These are phyloP conservation scores for Acrodontium crateriforme DNA, from an alignment of 2,329 filamentous ascomycete genomes.

Conservation along the genomic window DNA sequence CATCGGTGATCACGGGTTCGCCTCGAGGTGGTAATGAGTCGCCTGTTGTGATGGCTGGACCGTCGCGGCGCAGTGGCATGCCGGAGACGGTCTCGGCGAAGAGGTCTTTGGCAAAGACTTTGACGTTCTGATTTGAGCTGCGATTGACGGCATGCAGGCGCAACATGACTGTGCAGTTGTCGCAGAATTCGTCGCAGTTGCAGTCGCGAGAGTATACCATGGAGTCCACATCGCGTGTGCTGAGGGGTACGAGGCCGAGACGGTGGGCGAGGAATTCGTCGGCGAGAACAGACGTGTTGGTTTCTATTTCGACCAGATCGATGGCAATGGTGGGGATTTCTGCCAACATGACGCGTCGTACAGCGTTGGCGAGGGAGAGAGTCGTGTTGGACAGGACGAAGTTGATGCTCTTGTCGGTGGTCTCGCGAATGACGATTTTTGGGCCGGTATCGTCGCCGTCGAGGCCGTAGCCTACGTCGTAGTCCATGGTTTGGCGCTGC, in stretches of 20 bases:
- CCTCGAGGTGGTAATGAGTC: constrained; percentile 40
- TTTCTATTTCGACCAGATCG: constrained; percentile 83
- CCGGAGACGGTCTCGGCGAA: constrained; percentile 45
- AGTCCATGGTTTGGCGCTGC: too few relatives aligned
- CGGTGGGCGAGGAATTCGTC: constrained; percentile 94
- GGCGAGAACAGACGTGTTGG: constrained; percentile 87
- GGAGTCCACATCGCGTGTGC: constrained; percentile 66
- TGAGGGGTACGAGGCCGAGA: constrained; percentile 77
- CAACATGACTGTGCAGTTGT: constrained; percentile 76
- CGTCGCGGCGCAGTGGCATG: constrained; percentile 69
- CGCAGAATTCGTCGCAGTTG: constrained; percentile 91
- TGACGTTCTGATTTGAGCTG: constrained; percentile 75
- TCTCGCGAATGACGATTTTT: constrained; percentile 42
- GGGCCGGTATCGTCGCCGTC: constrained; percentile 33
- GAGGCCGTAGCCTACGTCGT: constrained; percentile 15
- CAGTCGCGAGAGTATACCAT: constrained; percentile 86
- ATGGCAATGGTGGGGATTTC: constrained; percentile 92
- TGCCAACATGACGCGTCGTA: constrained; percentile 80
- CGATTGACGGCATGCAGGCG: constrained; percentile 59
- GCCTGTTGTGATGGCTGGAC: constrained; percentile 71
- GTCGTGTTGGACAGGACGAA: constrained; percentile 86
- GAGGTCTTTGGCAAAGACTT: constrained; percentile 83
- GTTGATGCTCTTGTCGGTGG: constrained; percentile 63
- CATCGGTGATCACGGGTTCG: constrained; percentile 69
- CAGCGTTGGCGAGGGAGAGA: constrained; percentile 80